Evolutionary conservation across 768 basidiomycete genomes (phyloP).

Genomic region (Phaeolepiota aurea): DNA sequence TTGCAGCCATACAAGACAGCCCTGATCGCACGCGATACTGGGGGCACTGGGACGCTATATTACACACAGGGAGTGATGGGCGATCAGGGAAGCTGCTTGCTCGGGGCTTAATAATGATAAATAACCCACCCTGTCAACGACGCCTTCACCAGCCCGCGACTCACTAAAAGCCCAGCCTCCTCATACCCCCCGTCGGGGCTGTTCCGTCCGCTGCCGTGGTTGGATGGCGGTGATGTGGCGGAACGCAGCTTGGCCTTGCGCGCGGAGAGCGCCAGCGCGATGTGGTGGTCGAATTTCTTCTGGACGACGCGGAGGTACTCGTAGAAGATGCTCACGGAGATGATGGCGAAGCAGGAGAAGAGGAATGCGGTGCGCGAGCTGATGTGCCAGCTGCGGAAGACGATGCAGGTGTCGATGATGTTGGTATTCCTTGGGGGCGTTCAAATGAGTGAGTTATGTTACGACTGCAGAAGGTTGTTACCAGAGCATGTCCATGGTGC

Average conservation of each 20-base stretch:
- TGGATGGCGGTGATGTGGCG: constrained; percentile 14
- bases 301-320: constrained; percentile 71
- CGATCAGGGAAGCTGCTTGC: neutral
- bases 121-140: constrained; percentile 33
- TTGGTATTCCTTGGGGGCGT: constrained; percentile 55
- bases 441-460: neutral
- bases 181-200: constrained; percentile 37
- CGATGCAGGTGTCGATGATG: constrained; percentile 71
- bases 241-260: constrained; percentile 37
- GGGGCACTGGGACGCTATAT: constrained; percentile 43
- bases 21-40: constrained; percentile 42
- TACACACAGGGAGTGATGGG: too few relatives aligned
- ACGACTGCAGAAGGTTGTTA: constrained; percentile 14
- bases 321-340: constrained; percentile 62
- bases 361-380: constrained; percentile 45
- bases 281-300: constrained; percentile 45
- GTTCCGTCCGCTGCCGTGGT: constrained; percentile 26
- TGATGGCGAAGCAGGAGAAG: constrained; percentile 57
- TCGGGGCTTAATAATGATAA: neutral
- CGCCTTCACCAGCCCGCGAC: constrained; percentile 29
- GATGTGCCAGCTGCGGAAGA: constrained; percentile 77
- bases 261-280: constrained; percentile 40
- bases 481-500: constrained; percentile 83
- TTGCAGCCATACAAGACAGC: constrained; percentile 67
- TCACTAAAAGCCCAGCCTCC: constrained; percentile 45